These are phyloP conservation scores for Antrodiella citrinella DNA, from an alignment of 768 basidiomycete genomes.

Conservation along the genomic window DNA sequence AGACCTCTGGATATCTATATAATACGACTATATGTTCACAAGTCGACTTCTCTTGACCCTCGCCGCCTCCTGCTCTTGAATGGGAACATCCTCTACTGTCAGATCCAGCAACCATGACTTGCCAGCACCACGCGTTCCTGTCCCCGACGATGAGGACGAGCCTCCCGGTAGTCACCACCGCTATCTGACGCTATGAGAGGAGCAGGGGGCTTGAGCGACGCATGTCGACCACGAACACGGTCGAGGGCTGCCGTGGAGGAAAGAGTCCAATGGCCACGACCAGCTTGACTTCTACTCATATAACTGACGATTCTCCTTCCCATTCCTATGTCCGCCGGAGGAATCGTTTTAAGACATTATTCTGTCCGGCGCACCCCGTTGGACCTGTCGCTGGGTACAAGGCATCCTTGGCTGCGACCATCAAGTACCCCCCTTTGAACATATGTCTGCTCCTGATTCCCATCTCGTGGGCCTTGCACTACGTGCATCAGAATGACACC, in stretches of 20 bases:
- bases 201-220: neutral
- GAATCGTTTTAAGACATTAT: neutral
- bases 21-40: neutral
- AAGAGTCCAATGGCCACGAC: neutral
- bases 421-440: constrained; percentile 33
- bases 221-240: neutral
- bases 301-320: neutral
- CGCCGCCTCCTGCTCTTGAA: neutral
- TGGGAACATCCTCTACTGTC: neutral
- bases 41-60: neutral
- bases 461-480: constrained; percentile 41
- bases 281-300: neutral
- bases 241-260: neutral
- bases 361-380: constrained; percentile 24
- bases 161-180: neutral
- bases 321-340: neutral
- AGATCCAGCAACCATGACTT: neutral
- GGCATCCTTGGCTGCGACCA: constrained; percentile 24
- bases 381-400: constrained; percentile 30
- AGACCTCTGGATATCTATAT: too few species aligned
- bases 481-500: constrained; percentile 35
- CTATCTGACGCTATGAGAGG: neutral
- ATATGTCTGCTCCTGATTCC: constrained; percentile 41
- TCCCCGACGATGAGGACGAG: constrained; percentile 2
- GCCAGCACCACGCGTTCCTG: neutral